A percentile compares a stretch with the other conserved stretches of the same genome.
Evolutionary conservation across 2,329 filamentous ascomycete species (phyloP).

Genomic region (Cytospora piceicola): DNA sequence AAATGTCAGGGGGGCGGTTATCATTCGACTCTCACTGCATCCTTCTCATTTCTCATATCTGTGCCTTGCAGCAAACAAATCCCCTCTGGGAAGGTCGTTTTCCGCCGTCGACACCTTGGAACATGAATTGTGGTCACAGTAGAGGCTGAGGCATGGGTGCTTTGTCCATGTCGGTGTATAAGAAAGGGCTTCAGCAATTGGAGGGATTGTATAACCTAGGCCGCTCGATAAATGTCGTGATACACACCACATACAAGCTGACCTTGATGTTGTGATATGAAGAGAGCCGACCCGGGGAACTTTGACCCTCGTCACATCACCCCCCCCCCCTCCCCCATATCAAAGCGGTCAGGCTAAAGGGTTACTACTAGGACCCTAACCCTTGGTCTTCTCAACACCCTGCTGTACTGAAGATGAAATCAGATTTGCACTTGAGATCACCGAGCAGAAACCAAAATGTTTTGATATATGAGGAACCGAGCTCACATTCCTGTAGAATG

Average conservation of each 20-base stretch:
- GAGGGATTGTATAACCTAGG: not conserved
- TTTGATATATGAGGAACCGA: not conserved
- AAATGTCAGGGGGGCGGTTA: not conserved
- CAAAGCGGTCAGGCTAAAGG: not conserved
- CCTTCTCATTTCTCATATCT: not conserved
- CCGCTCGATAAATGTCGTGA: not conserved
- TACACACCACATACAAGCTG: not conserved
- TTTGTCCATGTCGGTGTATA: not conserved
- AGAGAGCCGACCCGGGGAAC: no score
- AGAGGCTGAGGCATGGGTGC: not conserved
- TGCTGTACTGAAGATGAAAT: not conserved
- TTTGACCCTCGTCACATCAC: not conserved
- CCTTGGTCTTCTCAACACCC: not conserved
- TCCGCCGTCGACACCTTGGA: not conserved
- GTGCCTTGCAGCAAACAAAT: slow-evolving; percentile 12
- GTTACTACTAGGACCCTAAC: not conserved
- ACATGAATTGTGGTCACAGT: not conserved
- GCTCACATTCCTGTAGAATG: not conserved
- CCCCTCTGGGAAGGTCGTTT: slow-evolving; percentile 23
- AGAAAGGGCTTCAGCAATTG: not conserved
- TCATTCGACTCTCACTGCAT: not conserved
- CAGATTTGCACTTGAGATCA: not conserved
- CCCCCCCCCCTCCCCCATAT: no score
- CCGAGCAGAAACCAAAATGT: not conserved
- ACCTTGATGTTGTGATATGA: not conserved